Evolutionary conservation across 225 moss, liverwort and hornwort species (phyloP), one percentile per base, ranked within the genome.

Genomic region (Bryum argenteum): DNA sequence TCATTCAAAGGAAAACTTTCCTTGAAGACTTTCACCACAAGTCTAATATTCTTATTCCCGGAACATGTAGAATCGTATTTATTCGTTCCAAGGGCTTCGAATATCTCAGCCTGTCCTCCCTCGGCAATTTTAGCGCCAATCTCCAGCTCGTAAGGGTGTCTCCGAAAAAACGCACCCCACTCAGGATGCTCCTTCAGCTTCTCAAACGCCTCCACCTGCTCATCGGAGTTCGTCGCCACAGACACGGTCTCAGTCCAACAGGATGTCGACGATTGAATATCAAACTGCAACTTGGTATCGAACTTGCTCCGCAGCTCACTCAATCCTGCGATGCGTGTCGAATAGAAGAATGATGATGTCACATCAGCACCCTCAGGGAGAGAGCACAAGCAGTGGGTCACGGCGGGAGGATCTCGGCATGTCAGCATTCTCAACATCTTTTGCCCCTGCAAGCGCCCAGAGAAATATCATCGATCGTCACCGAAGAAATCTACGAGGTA

Each of bases 31-130:
- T 42, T 69, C 17, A 42, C 10, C 55, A 68, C 55, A 0, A 56
- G 17, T 1, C 1, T 55, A 18, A 5, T 20, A 8, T 11, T 0
- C 8, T 1, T 0, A 0, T 11, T 0, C n/a, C n/a, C n/a, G n/a
- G n/a, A n/a, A n/a, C n/a, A n/a, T n/a, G n/a, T n/a, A n/a, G n/a
- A n/a, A n/a, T n/a, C n/a, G 10, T 0, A 15, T 37, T 9, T 0
- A 7, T 60, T 50, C 2, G 4, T 8, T 51, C 48, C 24, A 17
- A 0, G 0, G 6, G 58, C 58, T 74, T 23, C 74, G 54, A 63
- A 54, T 18, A 66, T 74, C 23, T 13, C 58, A 58, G 44, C 55
- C 33, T 73, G 73, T 5, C 64, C 33, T 55, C 37, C 64, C 37
- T 66, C 58, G 9, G 14, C 58, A 48, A 66, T 58, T 39, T 74